Conservation (phyloP, 805 yeast genomes). For the Cyberlindnera misumaiensis region DNA sequence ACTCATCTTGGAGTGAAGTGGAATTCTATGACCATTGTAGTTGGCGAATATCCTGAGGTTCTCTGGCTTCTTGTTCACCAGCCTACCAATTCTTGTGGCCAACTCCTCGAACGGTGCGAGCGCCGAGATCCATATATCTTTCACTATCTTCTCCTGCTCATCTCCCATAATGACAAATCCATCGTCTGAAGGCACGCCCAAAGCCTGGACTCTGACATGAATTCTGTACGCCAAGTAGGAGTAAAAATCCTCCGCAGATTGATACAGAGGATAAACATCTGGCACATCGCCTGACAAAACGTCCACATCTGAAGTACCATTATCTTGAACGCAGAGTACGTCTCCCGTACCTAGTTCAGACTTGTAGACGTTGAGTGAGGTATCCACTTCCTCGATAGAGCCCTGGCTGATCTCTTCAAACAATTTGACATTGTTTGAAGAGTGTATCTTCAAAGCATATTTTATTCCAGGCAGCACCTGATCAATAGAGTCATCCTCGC, state of each 20-base stretch:
- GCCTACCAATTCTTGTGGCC: slow-evolving; percentile 51
- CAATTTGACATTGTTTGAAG: slow-evolving; percentile 29
- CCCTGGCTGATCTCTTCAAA: slow-evolving; percentile 59
- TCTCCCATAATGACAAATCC: slow-evolving; percentile 38
- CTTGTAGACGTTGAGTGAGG: slow-evolving; percentile 39
- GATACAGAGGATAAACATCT: slow-evolving; percentile 26
- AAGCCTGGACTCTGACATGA: slow-evolving; percentile 47
- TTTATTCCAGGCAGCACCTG: slow-evolving; percentile 35
- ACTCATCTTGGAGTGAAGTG: slow-evolving; percentile 30
- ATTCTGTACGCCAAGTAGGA: slow-evolving; percentile 52
- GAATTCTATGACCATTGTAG: slow-evolving; percentile 50
- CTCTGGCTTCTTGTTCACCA: slow-evolving; percentile 47
- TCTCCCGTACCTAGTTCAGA: slow-evolving; percentile 65
- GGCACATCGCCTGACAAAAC: slow-evolving; percentile 3
- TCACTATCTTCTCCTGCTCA: slow-evolving; percentile 18
- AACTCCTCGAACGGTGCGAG: slow-evolving; percentile 52
- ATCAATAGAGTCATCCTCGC: slow-evolving; percentile 39
- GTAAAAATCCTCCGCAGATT: slow-evolving; percentile 41
- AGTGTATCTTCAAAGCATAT: slow-evolving; percentile 32
- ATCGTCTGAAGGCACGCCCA: slow-evolving; percentile 33
- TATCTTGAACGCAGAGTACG: slow-evolving; percentile 33
- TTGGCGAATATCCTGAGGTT: slow-evolving; percentile 62
- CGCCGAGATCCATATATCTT: slow-evolving; percentile 66
- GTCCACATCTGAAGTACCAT: slow-evolving; percentile 20
- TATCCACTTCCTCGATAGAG: slow-evolving; percentile 36